Evolutionary conservation across 371 early-diverging fungal species (phyloP), one percentile per base, ranked within the genome.

Genomic region (Umbelopsis sp.): DNA sequence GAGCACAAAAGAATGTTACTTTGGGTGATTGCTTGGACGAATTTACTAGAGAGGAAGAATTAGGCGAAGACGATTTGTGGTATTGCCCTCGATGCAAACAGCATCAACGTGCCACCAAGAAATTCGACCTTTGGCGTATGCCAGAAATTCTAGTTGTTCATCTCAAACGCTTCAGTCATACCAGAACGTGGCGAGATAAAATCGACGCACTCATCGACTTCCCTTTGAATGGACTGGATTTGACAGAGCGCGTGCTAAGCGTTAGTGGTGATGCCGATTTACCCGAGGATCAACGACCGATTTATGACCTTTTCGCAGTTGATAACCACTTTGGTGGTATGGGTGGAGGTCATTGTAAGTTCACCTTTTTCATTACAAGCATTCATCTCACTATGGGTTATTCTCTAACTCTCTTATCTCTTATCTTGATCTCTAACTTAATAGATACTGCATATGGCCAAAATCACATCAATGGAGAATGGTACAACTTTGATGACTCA

Each of bases 401-500:
- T 71, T 48, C 11, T n/a, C 70, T 48, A 18, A 57, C n/a, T 50
- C 62, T 8, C 32, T 46, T 50, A 22, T 50, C 62, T 8, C 32
- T 46, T 50, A 22, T 44, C 12, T 18, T 69, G 0, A 4, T 22
- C 32, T 11, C 62, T 35, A 18, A 45, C 18, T 18, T 18, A 6
- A 10, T 79, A 92, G 92, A 96, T 75, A 97, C 97, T 52, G 95
- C 96, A 0, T 95, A 90, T 79, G 96, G 94, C 24, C 90, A 90
- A 76, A 96, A 93, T 68, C 83, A 86, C 41, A 76, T 88, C 44
- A 84, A 89, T 64, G 74, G 72, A 38, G 53, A 87, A 29, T 96
- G 97, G 97, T 96, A 92, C 77, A 84, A 92, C 71, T 97, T 94
- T 77, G 93, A 97, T 73, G 97, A 97, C 74, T 89, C 92, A 4